Evolutionary conservation across 306 rosid genomes (phyloP), one percentile per base, ranked within the genome.

Genomic region (Coriaria nepalensis): DNA sequence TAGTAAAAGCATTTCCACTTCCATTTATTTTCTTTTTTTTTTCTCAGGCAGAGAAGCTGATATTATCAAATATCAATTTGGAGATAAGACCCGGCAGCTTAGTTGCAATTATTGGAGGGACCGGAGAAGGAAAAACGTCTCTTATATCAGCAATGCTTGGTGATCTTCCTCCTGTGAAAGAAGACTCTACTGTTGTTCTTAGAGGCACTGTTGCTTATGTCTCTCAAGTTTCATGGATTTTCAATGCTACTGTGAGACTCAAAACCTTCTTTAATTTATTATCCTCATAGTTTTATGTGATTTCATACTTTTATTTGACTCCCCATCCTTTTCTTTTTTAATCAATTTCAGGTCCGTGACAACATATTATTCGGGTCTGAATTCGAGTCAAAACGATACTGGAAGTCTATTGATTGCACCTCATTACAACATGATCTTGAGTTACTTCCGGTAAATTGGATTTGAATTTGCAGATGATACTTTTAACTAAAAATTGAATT

Each of bases 181-280:
- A 72, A 45, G 55, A n/a, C n/a, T n/a, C 80, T 44, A 44, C 56
- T 57, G 75, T 72, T 51, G 66, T 68, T 61, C 58, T 81, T 33
- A 80, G 93, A 71, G 96, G 96, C 46, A 74, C 81, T 40, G 88
- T 80, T 56, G 95, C 94, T 48, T 87, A 83, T 63, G 96, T 87
- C 62, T 94, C 96, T 53, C 96, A 87, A 63, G 64, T 87, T 77
- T 87, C 96, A 41, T 87, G 96, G 96, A 87, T 87, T 61, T 78
- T 78, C 75, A 87, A 87, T 69, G 96, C 93, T 47, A 76, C 96
- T 7, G 96, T 87, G 66, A 83, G 93, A 66, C 59, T n/a, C 43
- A 57, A 29, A 56, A 67, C 44, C 44, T 41, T 35, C 34, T 13
- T 58, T 43, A 20, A 9, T 14, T n/a, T n/a, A n/a, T n/a, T n/a